These are phyloP conservation scores for Microascus cirrosus DNA, from an alignment of 2,329 filamentous ascomycete genomes.

Conservation along the genomic window DNA sequence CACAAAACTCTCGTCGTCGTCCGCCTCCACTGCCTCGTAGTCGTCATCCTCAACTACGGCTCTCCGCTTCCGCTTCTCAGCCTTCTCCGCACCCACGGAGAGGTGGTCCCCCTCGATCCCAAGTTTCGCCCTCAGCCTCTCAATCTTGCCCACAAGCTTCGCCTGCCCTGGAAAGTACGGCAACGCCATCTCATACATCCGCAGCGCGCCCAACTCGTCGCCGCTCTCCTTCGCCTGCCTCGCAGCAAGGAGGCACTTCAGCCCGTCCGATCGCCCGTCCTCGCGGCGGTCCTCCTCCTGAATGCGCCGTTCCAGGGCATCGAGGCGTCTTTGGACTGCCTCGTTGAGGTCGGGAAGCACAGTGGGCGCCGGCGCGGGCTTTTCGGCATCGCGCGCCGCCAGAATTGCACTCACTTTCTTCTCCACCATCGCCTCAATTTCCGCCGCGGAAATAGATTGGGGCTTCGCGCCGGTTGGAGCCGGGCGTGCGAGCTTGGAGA, in stretches of 20 bases:
- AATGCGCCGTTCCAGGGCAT: slow-evolving; percentile 78
- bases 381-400: slow-evolving; percentile 55
- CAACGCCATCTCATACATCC: slow-evolving; percentile 76
- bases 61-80: slow-evolving; percentile 17
- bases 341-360: slow-evolving; percentile 47
- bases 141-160: slow-evolving; percentile 63
- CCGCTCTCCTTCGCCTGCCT: slow-evolving; percentile 80
- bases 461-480: slow-evolving; percentile 11
- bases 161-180: slow-evolving; percentile 79
- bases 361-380: slow-evolving; percentile 32
- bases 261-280: slow-evolving; percentile 66
- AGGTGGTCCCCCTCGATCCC: slow-evolving; percentile 11
- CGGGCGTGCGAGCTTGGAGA: slow-evolving; percentile 32
- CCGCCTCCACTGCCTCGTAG: slow-evolving; percentile 27
- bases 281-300: slow-evolving; percentile 51
- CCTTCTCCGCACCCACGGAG: not conserved
- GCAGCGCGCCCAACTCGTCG: slow-evolving; percentile 65
- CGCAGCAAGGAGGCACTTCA: slow-evolving; percentile 81
- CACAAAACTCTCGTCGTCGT: slow-evolving; percentile 25
- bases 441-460: slow-evolving; percentile 52
- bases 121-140: slow-evolving; percentile 45
- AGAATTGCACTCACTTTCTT: slow-evolving; percentile 85
- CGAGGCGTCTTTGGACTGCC: slow-evolving; percentile 68
- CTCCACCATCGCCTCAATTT: slow-evolving; percentile 86
- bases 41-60: slow-evolving; percentile 20